Evolutionary conservation across 2,329 filamentous ascomycete species (phyloP).

Genomic region (Scytalidium lignicola): DNA sequence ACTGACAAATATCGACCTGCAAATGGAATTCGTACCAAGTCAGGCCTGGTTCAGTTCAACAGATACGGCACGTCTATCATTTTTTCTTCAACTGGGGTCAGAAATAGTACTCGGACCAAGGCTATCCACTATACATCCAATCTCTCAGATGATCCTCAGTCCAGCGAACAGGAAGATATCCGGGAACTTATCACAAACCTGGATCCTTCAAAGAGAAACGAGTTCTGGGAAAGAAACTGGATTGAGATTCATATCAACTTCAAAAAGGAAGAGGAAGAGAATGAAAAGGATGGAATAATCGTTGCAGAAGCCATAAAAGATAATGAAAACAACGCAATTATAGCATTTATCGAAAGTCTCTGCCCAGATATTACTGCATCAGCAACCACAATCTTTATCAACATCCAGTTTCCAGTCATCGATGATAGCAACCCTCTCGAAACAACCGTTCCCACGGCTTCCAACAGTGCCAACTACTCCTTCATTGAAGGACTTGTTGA

Average conservation of each 20-base stretch:
- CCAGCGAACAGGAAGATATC: no score
- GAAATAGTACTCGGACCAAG: no score
- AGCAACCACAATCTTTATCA: constrained; percentile 11
- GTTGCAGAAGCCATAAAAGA: background rate
- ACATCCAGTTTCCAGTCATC: constrained; percentile 8
- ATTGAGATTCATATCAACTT: constrained; percentile 14
- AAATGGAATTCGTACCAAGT: background rate
- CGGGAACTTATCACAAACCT: constrained; percentile 8
- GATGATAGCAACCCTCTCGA: background rate
- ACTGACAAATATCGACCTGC: background rate
- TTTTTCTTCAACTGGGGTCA: constrained; percentile 8
- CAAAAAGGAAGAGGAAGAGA: background rate
- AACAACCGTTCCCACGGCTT: constrained; percentile 2
- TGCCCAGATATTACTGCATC: constrained; percentile 9
- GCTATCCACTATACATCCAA: no score
- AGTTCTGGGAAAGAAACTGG: constrained; percentile 10
- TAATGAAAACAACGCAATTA: constrained; percentile 2
- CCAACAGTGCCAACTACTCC: background rate
- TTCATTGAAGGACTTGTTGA: background rate
- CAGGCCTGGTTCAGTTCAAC: constrained; percentile 4
- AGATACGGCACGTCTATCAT: constrained; percentile 14
- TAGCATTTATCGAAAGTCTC: constrained; percentile 10
- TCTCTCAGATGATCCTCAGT: background rate
- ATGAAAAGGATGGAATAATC: background rate
- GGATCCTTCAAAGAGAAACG: constrained; percentile 4